Evolutionary conservation across 2,329 filamentous ascomycete genomes (phyloP).

Genomic region (Pyricularia grisea): DNA sequence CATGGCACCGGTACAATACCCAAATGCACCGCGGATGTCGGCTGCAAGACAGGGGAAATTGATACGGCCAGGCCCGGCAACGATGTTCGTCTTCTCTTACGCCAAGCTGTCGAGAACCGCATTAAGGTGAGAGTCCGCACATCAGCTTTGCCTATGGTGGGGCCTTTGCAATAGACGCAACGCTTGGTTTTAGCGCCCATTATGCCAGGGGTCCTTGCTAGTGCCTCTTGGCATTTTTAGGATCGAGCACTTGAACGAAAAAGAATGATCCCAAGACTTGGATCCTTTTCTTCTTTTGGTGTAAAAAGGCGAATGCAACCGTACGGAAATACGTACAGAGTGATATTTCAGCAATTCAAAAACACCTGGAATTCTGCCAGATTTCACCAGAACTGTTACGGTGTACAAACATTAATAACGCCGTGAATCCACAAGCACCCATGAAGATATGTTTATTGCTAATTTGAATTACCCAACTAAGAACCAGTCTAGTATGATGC

Average conservation of each 20-base stretch:
- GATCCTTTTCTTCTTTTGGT: background rate
- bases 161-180: background rate
- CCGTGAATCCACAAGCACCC: too few relatives aligned
- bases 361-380: too few relatives aligned
- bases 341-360: too few relatives aligned
- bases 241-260: background rate
- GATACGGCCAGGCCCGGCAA: background rate
- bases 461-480: too few relatives aligned
- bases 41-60: background rate
- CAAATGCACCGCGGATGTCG: background rate
- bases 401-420: too few relatives aligned
- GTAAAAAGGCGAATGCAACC: too few relatives aligned
- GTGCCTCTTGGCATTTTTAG: background rate
- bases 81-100: background rate
- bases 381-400: too few relatives aligned
- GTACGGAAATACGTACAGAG: too few relatives aligned
- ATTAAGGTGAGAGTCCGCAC: background rate
- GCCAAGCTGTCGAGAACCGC: background rate
- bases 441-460: too few relatives aligned
- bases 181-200: background rate
- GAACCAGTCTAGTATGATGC: too few relatives aligned
- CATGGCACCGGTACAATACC: too few relatives aligned
- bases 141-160: background rate
- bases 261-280: background rate
- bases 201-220: background rate